Evolutionary conservation across 2,329 filamentous ascomycete species (phyloP).

Genomic region (Calcarisporium arbuscula): DNA sequence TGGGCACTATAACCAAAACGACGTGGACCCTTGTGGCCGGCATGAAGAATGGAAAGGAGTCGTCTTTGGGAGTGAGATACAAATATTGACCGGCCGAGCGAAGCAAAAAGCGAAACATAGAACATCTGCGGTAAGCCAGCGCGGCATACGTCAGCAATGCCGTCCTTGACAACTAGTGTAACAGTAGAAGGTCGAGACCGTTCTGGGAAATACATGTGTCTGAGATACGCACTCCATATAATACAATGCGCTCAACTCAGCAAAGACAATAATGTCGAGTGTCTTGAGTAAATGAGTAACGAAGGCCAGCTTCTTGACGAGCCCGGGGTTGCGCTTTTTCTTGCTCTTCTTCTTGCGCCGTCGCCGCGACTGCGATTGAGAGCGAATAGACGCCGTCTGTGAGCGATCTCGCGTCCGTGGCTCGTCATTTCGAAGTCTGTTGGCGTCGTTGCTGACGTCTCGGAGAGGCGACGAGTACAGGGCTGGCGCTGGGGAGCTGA

Average conservation of each 20-base stretch:
- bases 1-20: conserved; percentile 51
- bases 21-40: conserved; percentile 52
- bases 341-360: conserved; percentile 29
- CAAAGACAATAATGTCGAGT: conserved; percentile 58
- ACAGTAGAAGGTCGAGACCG: conserved; percentile 1
- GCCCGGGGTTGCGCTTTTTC: conserved; percentile 32
- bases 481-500: conserved; percentile 31
- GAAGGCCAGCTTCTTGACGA: conserved; percentile 54
- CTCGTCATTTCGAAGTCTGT: conserved; percentile 3
- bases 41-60: conserved; percentile 47
- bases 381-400: conserved; percentile 8
- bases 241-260: conserved; percentile 59
- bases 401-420: not conserved
- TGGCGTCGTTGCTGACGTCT: conserved; percentile 3
- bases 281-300: conserved; percentile 53
- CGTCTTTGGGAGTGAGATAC: conserved; percentile 58
- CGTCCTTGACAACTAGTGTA: not conserved
- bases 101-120: conserved; percentile 55
- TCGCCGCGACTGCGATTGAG: conserved; percentile 21
- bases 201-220: not conserved
- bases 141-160: not conserved
- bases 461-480: conserved; percentile 13
- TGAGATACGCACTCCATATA: conserved; percentile 60
- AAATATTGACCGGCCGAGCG: conserved; percentile 54
- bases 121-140: conserved; percentile 46